A percentile compares a stretch with the other conserved stretches of the same genome.
Conservation (phyloP, 352 stramenopile species). For the Globisporangium cederbergense region DNA sequence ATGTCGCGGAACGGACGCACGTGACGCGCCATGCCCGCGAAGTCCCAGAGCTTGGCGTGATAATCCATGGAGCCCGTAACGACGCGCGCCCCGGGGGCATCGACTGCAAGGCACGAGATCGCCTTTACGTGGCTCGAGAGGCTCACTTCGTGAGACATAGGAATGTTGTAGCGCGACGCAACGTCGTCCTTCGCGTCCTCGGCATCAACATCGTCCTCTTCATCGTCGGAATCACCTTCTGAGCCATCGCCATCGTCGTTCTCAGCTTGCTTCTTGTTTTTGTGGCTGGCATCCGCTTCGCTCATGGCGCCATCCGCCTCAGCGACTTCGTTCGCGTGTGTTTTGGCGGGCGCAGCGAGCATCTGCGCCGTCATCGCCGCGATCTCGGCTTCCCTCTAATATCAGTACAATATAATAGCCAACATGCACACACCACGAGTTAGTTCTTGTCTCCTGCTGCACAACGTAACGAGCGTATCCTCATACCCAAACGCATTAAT, state of each 20-base stretch:
- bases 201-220: slow-evolving; percentile 21
- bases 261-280: slow-evolving; percentile 20
- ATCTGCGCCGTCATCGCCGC: slow-evolving; percentile 72
- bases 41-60: slow-evolving; percentile 85
- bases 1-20: slow-evolving; percentile 77
- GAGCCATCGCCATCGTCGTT: neutral
- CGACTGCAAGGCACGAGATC: slow-evolving; percentile 68
- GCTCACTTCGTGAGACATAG: slow-evolving; percentile 65
- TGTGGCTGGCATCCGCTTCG: slow-evolving; percentile 23
- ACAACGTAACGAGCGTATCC: neutral
- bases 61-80: slow-evolving; percentile 83
- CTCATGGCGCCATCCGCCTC: neutral
- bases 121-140: slow-evolving; percentile 57
- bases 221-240: slow-evolving; percentile 6
- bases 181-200: slow-evolving; percentile 48
- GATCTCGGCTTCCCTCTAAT: slow-evolving; percentile 61
- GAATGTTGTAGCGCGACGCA: slow-evolving; percentile 60
- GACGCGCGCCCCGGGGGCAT: slow-evolving; percentile 61
- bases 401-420: neutral
- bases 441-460: neutral
- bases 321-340: neutral
- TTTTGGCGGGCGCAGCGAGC: slow-evolving; percentile 39
- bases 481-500: neutral
- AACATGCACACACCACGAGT: too few relatives aligned
- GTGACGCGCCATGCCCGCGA: slow-evolving; percentile 79